phyloP scores from a whole-genome alignment of 768 basidiomycete species.

The Suillus plorans region DNA sequence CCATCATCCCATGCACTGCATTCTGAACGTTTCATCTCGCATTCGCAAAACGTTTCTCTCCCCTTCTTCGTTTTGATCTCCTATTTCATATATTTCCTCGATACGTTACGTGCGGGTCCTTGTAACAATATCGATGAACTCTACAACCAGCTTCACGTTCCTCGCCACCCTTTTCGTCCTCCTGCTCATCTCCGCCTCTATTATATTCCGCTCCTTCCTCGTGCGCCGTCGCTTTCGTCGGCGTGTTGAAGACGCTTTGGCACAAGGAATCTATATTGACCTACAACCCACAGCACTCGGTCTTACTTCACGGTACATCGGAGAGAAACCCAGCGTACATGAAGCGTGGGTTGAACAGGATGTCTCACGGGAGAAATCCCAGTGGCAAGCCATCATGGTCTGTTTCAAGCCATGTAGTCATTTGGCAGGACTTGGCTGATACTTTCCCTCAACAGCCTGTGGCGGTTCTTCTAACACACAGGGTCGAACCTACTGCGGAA shows the following conservation, averaged over 20 bases:
- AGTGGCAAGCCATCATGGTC: conserved; percentile 53
- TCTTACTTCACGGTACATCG: conserved; percentile 39
- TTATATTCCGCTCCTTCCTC: conserved; percentile 63
- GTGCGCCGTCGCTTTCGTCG: conserved; percentile 58
- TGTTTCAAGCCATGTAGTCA: conserved; percentile 15
- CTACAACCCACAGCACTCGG: conserved; percentile 32
- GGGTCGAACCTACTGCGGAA: background rate
- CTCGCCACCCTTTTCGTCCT: conserved; percentile 71
- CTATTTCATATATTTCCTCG: background rate
- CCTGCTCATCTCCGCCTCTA: conserved; percentile 60
- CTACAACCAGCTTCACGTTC: conserved; percentile 58
- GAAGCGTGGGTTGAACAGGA: conserved; percentile 41
- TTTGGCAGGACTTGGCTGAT: conserved; percentile 1
- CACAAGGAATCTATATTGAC: conserved; percentile 42
- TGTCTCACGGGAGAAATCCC: conserved; percentile 18
- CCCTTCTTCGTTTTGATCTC: background rate
- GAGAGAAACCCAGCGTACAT: conserved; percentile 50
- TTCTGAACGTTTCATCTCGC: background rate
- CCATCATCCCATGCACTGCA: conserved; percentile 4
- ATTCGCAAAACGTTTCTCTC: background rate
- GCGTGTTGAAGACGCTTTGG: conserved; percentile 52
- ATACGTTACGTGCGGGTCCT: background rate
- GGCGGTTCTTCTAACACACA: conserved; percentile 32
- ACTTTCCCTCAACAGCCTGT: conserved; percentile 15
- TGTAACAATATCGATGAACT: background rate